Conservation (phyloP, 495 filamentous ascomycete genomes). For the Corynascus novoguineensis region DNA sequence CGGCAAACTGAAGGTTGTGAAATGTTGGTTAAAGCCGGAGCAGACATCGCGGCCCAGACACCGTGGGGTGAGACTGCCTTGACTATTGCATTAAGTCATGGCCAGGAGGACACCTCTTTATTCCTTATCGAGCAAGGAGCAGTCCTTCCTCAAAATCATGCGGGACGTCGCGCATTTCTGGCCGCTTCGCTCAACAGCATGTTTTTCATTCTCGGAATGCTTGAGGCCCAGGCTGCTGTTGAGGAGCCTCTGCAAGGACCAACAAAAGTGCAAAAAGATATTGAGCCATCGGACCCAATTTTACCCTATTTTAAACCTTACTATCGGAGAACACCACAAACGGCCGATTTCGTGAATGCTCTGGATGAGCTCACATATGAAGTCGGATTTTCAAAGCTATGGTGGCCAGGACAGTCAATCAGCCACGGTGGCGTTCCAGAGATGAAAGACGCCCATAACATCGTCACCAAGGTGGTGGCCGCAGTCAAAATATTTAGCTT, state of each 20-base stretch:
- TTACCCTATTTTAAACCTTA: too few species aligned
- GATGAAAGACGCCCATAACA: neutral
- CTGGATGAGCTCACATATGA: too few species aligned
- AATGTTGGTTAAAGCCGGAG: neutral
- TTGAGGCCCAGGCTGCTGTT: neutral
- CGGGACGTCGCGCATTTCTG: neutral
- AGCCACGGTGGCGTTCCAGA: neutral
- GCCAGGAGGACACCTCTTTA: neutral
- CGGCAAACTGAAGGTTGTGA: neutral
- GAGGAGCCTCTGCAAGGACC: neutral
- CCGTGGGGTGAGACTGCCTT: neutral
- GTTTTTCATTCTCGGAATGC: neutral
- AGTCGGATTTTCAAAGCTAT: too few species aligned
- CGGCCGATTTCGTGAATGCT: too few species aligned
- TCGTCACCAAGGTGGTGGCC: neutral
- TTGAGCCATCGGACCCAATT: too few species aligned
- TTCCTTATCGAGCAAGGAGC: neutral
- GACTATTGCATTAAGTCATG: neutral
- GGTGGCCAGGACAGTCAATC: too few species aligned
- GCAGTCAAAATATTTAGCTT: neutral
- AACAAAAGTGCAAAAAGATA: too few species aligned
- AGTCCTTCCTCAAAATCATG: neutral
- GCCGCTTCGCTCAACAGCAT: neutral
- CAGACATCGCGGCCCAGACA: neutral
- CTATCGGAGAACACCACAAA: too few species aligned